Evolutionary conservation across 106 monocot genomes (phyloP).

Genomic region (Phalaenopsis equestris): DNA sequence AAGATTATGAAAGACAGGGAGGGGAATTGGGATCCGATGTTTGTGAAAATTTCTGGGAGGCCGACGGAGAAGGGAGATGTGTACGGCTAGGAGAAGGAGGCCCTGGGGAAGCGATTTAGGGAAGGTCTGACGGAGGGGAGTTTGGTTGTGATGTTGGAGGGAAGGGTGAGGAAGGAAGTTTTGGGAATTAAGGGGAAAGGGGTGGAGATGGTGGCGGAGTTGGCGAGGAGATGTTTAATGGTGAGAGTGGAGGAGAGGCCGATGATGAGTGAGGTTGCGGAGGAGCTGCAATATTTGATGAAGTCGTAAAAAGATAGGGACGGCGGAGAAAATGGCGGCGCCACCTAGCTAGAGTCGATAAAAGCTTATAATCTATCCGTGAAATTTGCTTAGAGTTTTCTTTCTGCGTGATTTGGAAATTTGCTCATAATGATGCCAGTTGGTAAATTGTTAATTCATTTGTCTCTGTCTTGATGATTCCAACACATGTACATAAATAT

Average conservation of each 20-base stretch:
- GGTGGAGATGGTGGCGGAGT: slow-evolving; percentile 12
- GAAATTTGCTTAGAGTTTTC: too few relatives aligned
- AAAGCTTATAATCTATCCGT: too few relatives aligned
- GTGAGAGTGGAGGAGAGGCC: slow-evolving; percentile 53
- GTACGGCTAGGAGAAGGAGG: slow-evolving; percentile 24
- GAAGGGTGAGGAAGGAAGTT: slow-evolving; percentile 16
- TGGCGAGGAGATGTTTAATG: slow-evolving; percentile 37
- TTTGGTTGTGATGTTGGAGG: slow-evolving; percentile 16
- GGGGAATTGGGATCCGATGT: slow-evolving; percentile 40
- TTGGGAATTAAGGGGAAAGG: neutral
- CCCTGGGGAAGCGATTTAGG: slow-evolving; percentile 15
- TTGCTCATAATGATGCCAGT: too few relatives aligned
- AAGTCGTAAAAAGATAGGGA: neutral
- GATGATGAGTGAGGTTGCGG: slow-evolving; percentile 49
- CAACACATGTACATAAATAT: too few relatives aligned
- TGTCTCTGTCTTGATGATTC: too few relatives aligned
- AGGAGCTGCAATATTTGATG: slow-evolving; percentile 28
- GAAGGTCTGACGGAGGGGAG: slow-evolving; percentile 1
- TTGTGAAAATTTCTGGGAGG: slow-evolving; percentile 7
- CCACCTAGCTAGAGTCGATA: too few relatives aligned
- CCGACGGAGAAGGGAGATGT: slow-evolving; percentile 39
- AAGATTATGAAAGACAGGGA: slow-evolving; percentile 34
- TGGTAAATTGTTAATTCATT: too few relatives aligned
- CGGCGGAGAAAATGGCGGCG: too few relatives aligned
- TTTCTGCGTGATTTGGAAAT: too few relatives aligned